Base-by-base conservation (phyloP, 768 basidiomycete species). In the Pulveroboletus sp. region DNA sequence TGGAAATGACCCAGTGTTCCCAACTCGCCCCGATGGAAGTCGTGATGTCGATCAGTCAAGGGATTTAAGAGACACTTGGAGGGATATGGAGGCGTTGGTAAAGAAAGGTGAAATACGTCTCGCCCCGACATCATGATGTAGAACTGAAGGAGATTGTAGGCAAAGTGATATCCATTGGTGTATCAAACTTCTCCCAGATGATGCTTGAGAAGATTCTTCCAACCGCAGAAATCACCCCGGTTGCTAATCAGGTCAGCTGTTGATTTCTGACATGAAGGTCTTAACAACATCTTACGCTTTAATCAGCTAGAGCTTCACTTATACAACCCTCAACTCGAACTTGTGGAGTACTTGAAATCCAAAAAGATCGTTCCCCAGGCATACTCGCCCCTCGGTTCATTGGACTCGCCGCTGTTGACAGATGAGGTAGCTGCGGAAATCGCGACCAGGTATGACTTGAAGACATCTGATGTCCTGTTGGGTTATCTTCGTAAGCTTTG, bases 41-140 rank as follows among this genome's bases (percentile, higher is more conserved):
- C 77, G 87, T 33, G 87, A 90, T 60, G 71, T 87, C 40, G 80
- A 84, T 56, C 75, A 77, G 57, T 72, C 77, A 35, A 87, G 87
- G 80, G 73, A 80, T 23, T 62, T 90, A 59, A 71, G 65, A 43
- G 78, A 90, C 43, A 92, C 92, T 13, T 93, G 91, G 90, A 81
- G 79, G 58, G 82, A 86, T 65, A 85, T 94, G 85, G 91, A 93
- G 64, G 80, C 72, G 10, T 54, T 91, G 25, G 66, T 81, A 50
- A 80, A 79, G 65, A 84, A 87, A 89, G 66, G 71, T 87, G 61
- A 83, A 78, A 55, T 14, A 11, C 11, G 23, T 29, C 23, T 14
- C 13, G 20, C 14, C 17, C 39, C n/a, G n/a, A 46, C n/a, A n/a
- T n/a, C n/a, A n/a, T n/a, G 51, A 17, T 29, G 8, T 21, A 47